Evolutionary conservation across 345 rosid species (phyloP), one percentile per base, ranked within the genome.

Genomic region (Brassica nigra): DNA sequence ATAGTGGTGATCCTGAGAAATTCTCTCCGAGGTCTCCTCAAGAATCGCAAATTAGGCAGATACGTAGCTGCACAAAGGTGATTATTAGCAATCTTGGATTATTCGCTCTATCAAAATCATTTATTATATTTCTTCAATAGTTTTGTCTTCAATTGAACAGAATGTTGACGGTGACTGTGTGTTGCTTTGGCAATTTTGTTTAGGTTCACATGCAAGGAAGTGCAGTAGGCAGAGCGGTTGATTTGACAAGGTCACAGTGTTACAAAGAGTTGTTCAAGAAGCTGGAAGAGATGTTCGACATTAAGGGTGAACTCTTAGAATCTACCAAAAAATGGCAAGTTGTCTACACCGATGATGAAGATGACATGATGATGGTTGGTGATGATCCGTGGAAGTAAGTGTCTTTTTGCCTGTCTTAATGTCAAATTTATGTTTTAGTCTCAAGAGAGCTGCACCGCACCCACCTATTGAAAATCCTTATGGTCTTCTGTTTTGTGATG

Each of bases 361-460:
- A 93, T 83, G 99, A 96, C 90, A 90, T 83, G 90, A 96, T 96
- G 99, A 92, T 93, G 98, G 97, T 96, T 57, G 99, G 99, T 52
- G 98, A 93, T 82, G 99, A 93, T 83, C 99, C 98, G 34, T 93
- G 99, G 99, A 85, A 85, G 99, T 93, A 91, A 90, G 99, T 89
- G 80, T 73, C 44, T 78, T 72, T 23, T 20, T 7, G 36, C 27
- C 27, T 23, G 30, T 70, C 49, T 64, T 16, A 9, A 39, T 23
- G 52, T 23, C 34, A 8, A 23, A 18, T 1, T 8, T 66, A 55
- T 54, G 15, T 59, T 39, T 44, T 44, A 11, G n/a, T 68, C 58
- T 10, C 52, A 44, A 31, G 29, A 62, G 78, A 75, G 36, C 20
- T 49, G 57, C 57, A 49, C n/a, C 15, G 6, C 66, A 62, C 62